These are phyloP conservation scores for Hyaloscypha bicolor DNA, from an alignment of 495 filamentous ascomycete genomes.

Conservation along the genomic window DNA sequence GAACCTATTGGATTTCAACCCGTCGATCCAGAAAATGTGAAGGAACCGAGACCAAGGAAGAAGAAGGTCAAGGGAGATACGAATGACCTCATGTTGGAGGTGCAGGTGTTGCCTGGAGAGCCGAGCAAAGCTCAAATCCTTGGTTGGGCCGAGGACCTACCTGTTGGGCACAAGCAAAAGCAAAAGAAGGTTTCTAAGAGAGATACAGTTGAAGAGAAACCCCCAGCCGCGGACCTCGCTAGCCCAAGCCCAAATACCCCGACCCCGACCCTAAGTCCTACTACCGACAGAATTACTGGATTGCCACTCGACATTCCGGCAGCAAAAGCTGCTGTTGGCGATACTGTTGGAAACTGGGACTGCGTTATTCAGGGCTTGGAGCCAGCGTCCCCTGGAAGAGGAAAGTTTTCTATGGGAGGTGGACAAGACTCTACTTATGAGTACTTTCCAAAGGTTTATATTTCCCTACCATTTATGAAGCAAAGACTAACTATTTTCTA, in stretches of 20 bases:
- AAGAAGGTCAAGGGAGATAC: slow-evolving; percentile 10
- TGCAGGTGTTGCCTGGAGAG: slow-evolving; percentile 25
- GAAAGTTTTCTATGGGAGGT: slow-evolving; percentile 75
- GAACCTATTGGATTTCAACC: slow-evolving; percentile 30
- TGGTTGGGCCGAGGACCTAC: slow-evolving; percentile 9
- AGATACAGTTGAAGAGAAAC: neutral
- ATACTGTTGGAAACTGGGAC: slow-evolving; percentile 38
- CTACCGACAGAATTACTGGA: slow-evolving; percentile 19
- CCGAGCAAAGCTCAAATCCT: slow-evolving; percentile 30
- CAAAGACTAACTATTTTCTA: slow-evolving; percentile 22
- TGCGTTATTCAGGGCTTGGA: slow-evolving; percentile 58
- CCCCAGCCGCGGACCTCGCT: neutral
- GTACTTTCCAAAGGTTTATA: slow-evolving; percentile 75
- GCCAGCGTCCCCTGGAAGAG: slow-evolving; percentile 38
- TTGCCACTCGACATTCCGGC: slow-evolving; percentile 22
- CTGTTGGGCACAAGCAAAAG: slow-evolving; percentile 18
- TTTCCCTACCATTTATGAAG: neutral
- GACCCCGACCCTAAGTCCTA: neutral
- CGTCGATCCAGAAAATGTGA: slow-evolving; percentile 6
- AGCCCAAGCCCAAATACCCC: neutral
- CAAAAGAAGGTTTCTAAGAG: slow-evolving; percentile 17
- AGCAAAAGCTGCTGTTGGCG: slow-evolving; percentile 11
- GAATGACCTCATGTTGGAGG: slow-evolving; percentile 12
- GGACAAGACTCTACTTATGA: slow-evolving; percentile 92
- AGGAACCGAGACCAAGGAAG: slow-evolving; percentile 21